Evolutionary conservation across 148 eudicot species (phyloP).

Genomic region (Silene conica): DNA sequence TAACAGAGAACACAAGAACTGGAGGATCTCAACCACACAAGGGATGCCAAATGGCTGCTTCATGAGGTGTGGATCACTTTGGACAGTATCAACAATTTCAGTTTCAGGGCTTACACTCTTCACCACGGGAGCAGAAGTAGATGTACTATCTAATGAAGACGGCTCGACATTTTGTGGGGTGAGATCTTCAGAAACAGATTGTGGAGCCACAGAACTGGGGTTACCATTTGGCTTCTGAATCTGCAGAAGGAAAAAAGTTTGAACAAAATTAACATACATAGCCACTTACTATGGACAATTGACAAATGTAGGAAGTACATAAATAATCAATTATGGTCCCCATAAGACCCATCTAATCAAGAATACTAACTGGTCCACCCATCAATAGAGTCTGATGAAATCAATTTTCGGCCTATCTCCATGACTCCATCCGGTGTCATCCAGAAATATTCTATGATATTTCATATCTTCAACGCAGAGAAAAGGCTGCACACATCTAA

Average conservation of each 20-base stretch:
- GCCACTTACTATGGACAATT: not conserved
- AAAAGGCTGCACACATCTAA: not conserved
- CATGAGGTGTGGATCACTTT: conserved; percentile 41
- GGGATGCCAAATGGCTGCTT: conserved; percentile 80
- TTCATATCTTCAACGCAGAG: not conserved
- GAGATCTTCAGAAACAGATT: conserved; percentile 16
- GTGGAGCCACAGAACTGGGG: not conserved
- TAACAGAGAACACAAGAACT: conserved; percentile 75
- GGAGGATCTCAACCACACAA: conserved; percentile 85
- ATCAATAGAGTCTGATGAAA: not conserved
- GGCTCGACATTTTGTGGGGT: not conserved
- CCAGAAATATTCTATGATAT: not conserved
- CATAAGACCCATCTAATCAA: not conserved
- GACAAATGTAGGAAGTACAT: not conserved
- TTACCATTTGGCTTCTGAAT: conserved; percentile 16
- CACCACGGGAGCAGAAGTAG: conserved; percentile 12
- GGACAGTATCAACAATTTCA: conserved; percentile 29
- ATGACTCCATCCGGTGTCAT: not conserved
- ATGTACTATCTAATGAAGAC: not conserved
- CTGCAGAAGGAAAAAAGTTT: conserved; percentile 9
- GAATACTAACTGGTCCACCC: conserved; percentile 1
- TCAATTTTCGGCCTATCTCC: not conserved
- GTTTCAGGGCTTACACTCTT: conserved; percentile 14
- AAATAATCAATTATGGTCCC: not conserved
- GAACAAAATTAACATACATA: not conserved